Conservation (phyloP, 106 monocot species). For the Ottelia alismoides region DNA sequence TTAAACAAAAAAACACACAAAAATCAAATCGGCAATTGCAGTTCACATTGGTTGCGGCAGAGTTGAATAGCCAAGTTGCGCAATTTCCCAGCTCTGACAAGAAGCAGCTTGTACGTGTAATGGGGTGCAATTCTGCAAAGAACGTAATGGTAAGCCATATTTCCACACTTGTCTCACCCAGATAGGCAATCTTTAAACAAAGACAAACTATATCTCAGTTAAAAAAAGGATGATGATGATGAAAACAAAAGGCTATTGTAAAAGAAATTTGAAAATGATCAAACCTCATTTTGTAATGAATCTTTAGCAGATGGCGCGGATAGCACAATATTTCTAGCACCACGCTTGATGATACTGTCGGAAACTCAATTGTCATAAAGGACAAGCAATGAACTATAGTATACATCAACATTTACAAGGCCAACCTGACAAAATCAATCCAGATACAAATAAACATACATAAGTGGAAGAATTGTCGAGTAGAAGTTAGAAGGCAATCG, state of each 20-base stretch:
- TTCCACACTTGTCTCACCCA: background rate
- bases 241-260: background rate
- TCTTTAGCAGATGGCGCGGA: constrained; percentile 74
- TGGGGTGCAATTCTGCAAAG: constrained; percentile 6
- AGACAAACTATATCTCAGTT: no score
- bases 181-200: no score
- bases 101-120: constrained; percentile 9
- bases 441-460: no score
- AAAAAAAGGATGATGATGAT: no score
- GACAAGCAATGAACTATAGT: constrained; percentile 72
- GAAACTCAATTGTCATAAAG: constrained; percentile 80
- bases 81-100: constrained; percentile 8
- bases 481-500: no score
- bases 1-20: no score
- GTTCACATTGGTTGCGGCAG: background rate
- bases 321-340: constrained; percentile 63
- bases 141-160: background rate
- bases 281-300: constrained; percentile 76
- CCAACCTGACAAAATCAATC: constrained; percentile 45
- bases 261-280: background rate
- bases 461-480: no score
- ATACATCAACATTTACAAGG: constrained; percentile 86
- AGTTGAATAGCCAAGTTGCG: constrained; percentile 1
- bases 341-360: constrained; percentile 77
- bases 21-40: no score